Evolutionary conservation across 2,329 filamentous ascomycete genomes (phyloP).

Genomic region (Phaeosphaeria sp.): DNA sequence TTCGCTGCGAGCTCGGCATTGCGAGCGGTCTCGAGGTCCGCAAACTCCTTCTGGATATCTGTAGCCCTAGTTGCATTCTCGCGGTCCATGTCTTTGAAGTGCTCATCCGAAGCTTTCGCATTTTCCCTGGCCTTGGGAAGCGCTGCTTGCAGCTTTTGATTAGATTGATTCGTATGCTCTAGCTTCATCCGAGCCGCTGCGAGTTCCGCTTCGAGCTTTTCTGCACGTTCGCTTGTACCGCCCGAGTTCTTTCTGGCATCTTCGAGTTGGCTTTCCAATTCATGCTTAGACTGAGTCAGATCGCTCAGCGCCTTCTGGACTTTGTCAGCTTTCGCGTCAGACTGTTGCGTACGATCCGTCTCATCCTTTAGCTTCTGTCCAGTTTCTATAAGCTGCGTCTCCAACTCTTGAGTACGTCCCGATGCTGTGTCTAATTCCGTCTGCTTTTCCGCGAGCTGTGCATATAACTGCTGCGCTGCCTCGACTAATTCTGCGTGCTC

Average conservation of each 20-base stretch:
- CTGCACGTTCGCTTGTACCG: not conserved
- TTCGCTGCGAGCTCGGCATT: not conserved
- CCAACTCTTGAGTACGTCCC: no score
- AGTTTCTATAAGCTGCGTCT: not conserved
- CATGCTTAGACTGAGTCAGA: not conserved
- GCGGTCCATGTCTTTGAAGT: no score
- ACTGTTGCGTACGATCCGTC: not conserved
- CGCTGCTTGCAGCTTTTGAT: not conserved
- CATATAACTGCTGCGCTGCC: no score
- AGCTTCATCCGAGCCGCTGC: not conserved
- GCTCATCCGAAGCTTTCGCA: no score
- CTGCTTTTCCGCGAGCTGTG: no score
- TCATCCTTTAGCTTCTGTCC: not conserved
- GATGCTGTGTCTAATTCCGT: no score
- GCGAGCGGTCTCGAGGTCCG: not conserved
- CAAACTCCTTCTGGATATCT: not conserved
- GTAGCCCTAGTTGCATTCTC: no score
- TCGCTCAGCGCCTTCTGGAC: not conserved
- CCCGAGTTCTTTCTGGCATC: not conserved
- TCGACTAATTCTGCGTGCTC: no score
- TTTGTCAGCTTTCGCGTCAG: not conserved
- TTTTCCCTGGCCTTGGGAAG: not conserved
- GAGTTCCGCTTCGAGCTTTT: not conserved
- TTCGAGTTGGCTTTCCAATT: not conserved
- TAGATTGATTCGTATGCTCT: not conserved